These are phyloP conservation scores for Thelonectria discophora DNA, from an alignment of 2,329 filamentous ascomycete species.

Conservation along the genomic window DNA sequence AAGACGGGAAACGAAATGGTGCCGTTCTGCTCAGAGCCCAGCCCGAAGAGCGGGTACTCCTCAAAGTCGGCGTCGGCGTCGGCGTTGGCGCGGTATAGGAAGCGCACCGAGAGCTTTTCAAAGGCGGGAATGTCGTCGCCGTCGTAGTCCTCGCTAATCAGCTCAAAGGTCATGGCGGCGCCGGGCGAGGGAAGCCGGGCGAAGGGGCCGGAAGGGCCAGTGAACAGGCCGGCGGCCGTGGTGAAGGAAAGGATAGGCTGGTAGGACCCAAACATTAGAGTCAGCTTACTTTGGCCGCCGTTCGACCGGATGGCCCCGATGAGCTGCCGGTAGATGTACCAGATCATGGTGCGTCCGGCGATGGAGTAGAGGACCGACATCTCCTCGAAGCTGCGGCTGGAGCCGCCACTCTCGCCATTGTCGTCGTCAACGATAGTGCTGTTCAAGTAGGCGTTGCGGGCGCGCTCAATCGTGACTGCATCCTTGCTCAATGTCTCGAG, in stretches of 20 bases:
- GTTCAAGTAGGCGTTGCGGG: constrained; percentile 63
- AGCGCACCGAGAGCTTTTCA: constrained; percentile 61
- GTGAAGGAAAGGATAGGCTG: constrained; percentile 66
- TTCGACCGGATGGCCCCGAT: constrained; percentile 51
- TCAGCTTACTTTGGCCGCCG: constrained; percentile 57
- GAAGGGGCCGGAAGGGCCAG: constrained; percentile 56
- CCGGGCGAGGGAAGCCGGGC: constrained; percentile 70
- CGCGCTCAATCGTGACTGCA: constrained; percentile 73
- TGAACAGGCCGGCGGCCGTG: constrained; percentile 57
- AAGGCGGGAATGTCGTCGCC: constrained; percentile 39
- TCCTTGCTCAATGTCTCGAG: constrained; percentile 64
- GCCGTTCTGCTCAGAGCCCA: constrained; percentile 41
- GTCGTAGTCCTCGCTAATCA: constrained; percentile 48
- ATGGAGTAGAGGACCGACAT: constrained; percentile 55
- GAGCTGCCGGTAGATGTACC: constrained; percentile 55
- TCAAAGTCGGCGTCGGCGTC: constrained; percentile 47
- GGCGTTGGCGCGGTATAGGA: constrained; percentile 63
- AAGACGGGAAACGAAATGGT: constrained; percentile 54
- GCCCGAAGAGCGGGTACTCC: constrained; percentile 53
- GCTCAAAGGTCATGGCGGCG: constrained; percentile 78
- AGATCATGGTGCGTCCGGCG: constrained; percentile 62
- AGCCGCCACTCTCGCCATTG: too few species aligned
- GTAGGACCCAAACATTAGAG: constrained; percentile 62
- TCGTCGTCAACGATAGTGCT: constrained; percentile 50
- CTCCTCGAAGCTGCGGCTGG: constrained; percentile 37